phyloP scores from a whole-genome alignment of 176 grass and related monocot species.

The Tillandsia fasciculata region DNA sequence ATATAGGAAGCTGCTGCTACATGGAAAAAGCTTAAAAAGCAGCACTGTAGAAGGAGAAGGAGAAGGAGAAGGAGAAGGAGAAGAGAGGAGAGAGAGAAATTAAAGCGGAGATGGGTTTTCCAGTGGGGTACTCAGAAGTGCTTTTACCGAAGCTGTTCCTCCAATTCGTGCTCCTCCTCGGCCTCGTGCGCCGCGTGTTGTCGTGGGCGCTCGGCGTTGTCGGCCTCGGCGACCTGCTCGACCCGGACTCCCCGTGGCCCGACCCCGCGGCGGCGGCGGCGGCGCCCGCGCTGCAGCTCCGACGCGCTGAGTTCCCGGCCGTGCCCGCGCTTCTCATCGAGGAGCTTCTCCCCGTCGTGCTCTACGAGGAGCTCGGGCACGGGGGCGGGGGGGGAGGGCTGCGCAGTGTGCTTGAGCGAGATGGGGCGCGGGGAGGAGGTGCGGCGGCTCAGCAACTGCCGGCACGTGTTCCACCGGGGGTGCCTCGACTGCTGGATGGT shows the following conservation, averaged over 20 bases:
- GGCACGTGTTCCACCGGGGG: constrained; percentile 74
- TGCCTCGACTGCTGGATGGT: constrained; percentile 97
- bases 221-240: constrained; percentile 62
- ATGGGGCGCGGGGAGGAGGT: constrained; percentile 65
- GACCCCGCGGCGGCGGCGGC: not conserved
- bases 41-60: not conserved
- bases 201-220: constrained; percentile 49
- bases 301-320: constrained; percentile 15
- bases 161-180: constrained; percentile 50
- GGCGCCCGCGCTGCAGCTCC: not conserved
- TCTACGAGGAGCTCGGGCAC: constrained; percentile 47
- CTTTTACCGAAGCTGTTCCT: constrained; percentile 62
- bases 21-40: too few species aligned
- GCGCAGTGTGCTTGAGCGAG: constrained; percentile 79
- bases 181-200: constrained; percentile 59
- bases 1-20: too few species aligned
- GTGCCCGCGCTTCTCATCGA: constrained; percentile 60
- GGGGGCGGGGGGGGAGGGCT: constrained; percentile 21
- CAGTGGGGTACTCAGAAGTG: constrained; percentile 58
- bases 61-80: too few species aligned
- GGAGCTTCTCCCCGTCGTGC: constrained; percentile 60
- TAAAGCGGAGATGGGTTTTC: constrained; percentile 55
- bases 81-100: too few species aligned
- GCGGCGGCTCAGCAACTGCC: constrained; percentile 69
- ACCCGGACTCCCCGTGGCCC: constrained; percentile 36